Conservation (phyloP, 495 filamentous ascomycete genomes). For the Astrocystis sublimbata region DNA sequence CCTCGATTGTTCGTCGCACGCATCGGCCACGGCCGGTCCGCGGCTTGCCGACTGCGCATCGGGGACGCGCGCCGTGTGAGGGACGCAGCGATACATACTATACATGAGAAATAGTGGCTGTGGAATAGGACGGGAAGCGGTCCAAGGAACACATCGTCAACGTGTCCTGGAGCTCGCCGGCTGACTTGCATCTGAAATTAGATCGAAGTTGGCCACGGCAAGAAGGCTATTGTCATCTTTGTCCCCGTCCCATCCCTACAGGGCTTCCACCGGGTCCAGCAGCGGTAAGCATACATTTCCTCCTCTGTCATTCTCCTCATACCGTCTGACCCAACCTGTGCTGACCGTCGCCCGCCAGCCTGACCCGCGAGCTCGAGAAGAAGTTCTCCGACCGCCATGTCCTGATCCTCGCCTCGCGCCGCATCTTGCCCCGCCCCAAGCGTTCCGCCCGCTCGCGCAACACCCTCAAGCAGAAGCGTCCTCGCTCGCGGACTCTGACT, state of each 20-base stretch:
- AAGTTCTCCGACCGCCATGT: conserved; percentile 99
- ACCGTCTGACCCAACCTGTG: not conserved
- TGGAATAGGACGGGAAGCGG: conserved; percentile 72
- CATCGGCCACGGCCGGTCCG: conserved; percentile 20
- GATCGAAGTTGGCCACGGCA: conserved; percentile 99
- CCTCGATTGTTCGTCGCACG: conserved; percentile 18
- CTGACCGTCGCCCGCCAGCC: conserved; percentile 56
- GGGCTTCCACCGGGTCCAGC: conserved; percentile 97
- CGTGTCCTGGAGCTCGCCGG: conserved; percentile 62
- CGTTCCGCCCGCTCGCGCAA: conserved; percentile 92
- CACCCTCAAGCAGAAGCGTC: conserved; percentile 95
- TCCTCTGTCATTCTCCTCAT: not conserved
- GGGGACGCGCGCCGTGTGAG: conserved; percentile 18
- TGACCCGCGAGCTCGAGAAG: conserved; percentile 99
- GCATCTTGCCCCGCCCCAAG: conserved; percentile 97
- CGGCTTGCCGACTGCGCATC: conserved; percentile 12
- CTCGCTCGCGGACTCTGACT: conserved; percentile 93
- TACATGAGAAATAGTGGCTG: conserved; percentile 38
- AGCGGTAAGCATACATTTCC: conserved; percentile 67
- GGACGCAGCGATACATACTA: conserved; percentile 33
- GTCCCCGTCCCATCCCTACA: conserved; percentile 95
- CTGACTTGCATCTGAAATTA: conserved; percentile 67
- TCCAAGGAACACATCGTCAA: conserved; percentile 50
- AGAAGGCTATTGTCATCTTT: conserved; percentile 99
- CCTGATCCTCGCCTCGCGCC: conserved; percentile 96